Evolutionary conservation across 2,329 filamentous ascomycete genomes (phyloP).

Genomic region (Alternaria atra): DNA sequence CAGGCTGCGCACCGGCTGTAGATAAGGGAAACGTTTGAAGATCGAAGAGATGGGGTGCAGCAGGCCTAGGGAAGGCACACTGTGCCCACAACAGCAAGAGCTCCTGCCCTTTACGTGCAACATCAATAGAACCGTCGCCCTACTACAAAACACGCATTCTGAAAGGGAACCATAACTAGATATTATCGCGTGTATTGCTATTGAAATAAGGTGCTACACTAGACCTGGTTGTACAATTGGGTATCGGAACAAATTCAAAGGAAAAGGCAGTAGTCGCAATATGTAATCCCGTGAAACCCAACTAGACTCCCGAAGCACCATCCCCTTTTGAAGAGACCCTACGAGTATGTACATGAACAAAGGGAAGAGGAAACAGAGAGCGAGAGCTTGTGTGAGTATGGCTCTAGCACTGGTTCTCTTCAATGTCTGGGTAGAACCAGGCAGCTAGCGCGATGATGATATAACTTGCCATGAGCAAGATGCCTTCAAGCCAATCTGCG

Average conservation of each 20-base stretch:
- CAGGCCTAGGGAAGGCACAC: background rate
- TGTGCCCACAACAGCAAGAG: background rate
- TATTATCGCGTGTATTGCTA: constrained; percentile 3
- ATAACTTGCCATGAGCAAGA: constrained; percentile 68
- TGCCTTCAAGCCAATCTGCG: constrained; percentile 66
- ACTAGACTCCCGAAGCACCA: constrained; percentile 1
- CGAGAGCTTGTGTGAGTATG: background rate
- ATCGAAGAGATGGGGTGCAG: too few relatives aligned
- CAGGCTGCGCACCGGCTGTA: background rate
- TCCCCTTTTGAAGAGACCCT: background rate
- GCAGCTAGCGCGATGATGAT: constrained; percentile 69
- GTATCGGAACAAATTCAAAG: constrained; percentile 17
- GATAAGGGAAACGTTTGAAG: background rate
- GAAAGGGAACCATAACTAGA: background rate
- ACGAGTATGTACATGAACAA: constrained; percentile 6
- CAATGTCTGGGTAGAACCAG: constrained; percentile 58
- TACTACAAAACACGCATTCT: background rate
- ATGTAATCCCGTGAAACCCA: background rate
- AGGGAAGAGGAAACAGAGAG: background rate
- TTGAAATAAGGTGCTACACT: background rate
- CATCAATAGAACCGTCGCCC: background rate
- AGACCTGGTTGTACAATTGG: constrained; percentile 10
- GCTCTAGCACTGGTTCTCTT: constrained; percentile 28
- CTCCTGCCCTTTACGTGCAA: background rate
- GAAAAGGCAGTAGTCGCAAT: background rate